Base-by-base conservation (phyloP, 1,139 yeast species). In the Lodderomyces orthopsilosis region DNA sequence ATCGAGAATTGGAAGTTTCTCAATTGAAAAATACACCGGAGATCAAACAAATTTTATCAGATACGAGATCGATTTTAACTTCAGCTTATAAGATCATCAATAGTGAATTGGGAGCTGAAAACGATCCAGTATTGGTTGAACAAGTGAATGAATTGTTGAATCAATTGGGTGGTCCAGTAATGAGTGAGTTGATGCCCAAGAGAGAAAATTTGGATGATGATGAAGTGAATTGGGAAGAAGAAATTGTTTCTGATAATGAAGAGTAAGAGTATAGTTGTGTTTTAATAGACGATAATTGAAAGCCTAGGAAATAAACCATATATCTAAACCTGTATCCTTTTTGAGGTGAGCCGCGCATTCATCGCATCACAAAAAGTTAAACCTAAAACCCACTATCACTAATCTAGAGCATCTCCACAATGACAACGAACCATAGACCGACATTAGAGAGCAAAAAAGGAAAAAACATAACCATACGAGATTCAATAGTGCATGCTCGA, bases 361-460 rank as follows among this genome's bases (percentile, higher is more conserved):
- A 24, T 7, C 28, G 4, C 41, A 50, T 34, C 40, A 53, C 32
- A 6, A 30, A 30, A 30, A 30, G 10, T 13, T 27, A 4, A 27
- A 13, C 4, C 17, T 13, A 13, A 27, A 6, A 8, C 12, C 7
- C 18, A 15, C 12, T 10, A 15, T 7, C 7, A 15, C 19, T 10
- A 5, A 2, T 8, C 32, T 27, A 10, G 3, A 27, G 6, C 7
- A 6, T 5, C 7, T 17, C 18, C 14, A 36, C 9, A 23, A 46
- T 46, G 50, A 37, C 46, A 1, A 84, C 95, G 2, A 93, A 94
- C 40, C 96, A 88, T 58, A 75, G 95, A 59, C 96, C 97, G 0
- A 88, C 95, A 7, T 74, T 88, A 49, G 96, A 90, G 56, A 87
- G 93, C 47, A 90, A 95, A 45, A 75, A 81, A 54, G 97, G 96